Percentiles rank a stretch among this genome's conserved stretches.
phyloP scores from a whole-genome alignment of 805 yeast genomes.

The Saccharomycodes ludwigii region DNA sequence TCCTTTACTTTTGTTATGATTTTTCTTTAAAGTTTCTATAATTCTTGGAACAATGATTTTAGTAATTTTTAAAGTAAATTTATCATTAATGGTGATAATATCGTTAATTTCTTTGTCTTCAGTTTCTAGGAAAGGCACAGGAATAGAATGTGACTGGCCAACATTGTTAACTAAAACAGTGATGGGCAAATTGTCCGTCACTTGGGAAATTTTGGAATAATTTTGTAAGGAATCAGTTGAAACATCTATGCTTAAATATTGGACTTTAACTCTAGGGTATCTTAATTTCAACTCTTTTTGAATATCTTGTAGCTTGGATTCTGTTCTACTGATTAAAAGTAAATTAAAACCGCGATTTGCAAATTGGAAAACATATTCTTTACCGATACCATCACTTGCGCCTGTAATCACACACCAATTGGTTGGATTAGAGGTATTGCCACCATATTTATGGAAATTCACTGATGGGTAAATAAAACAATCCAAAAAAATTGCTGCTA shows the following conservation, averaged over 20 bases:
- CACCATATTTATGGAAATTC: constrained; percentile 59
- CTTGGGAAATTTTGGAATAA: constrained; percentile 37
- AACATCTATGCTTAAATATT: constrained; percentile 67
- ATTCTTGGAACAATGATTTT: constrained; percentile 69
- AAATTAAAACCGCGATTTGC: constrained; percentile 78
- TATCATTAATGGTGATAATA: constrained; percentile 76
- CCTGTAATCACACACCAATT: constrained; percentile 96
- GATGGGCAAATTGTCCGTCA: constrained; percentile 42
- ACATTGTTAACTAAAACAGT: constrained; percentile 82
- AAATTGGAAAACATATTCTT: constrained; percentile 77
- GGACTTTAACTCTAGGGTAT: constrained; percentile 45
- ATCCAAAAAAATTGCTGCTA: constrained; percentile 43
- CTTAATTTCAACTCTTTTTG: constrained; percentile 50
- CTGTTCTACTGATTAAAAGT: constrained; percentile 75
- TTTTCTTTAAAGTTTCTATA: constrained; percentile 33
- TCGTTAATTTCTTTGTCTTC: constrained; percentile 57
- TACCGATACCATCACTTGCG: constrained; percentile 95
- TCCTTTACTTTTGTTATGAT: constrained; percentile 39
- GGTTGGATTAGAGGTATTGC: constrained; percentile 30
- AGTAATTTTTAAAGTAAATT: constrained; percentile 75
- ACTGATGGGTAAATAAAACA: constrained; percentile 52
- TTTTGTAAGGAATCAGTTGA: constrained; percentile 46
- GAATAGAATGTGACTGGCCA: constrained; percentile 89
- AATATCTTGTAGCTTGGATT: constrained; percentile 55
- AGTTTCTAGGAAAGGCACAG: constrained; percentile 85